These are phyloP conservation scores for Lachnum nothofagi DNA, from an alignment of 2,329 filamentous ascomycete species.

Conservation along the genomic window DNA sequence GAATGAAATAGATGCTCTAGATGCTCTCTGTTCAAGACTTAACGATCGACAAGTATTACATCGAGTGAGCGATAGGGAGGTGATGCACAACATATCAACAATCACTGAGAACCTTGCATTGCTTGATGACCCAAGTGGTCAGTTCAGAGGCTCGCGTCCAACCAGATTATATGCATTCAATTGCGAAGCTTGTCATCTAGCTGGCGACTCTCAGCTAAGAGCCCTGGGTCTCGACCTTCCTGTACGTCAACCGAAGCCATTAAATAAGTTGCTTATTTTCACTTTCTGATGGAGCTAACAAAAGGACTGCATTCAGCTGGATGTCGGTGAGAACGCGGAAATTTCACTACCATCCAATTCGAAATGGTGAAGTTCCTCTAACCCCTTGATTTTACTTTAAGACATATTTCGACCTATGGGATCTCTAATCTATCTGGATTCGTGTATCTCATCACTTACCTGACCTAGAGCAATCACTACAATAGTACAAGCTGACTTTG, in stretches of 20 bases:
- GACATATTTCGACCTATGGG: too few relatives aligned
- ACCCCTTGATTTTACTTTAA: too few relatives aligned
- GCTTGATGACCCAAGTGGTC: slow-evolving; percentile 35
- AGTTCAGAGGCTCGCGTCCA: slow-evolving; percentile 29
- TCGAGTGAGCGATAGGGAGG: slow-evolving; percentile 38
- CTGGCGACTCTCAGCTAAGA: slow-evolving; percentile 35
- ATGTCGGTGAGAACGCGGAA: slow-evolving; percentile 17
- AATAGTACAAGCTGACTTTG: too few relatives aligned
- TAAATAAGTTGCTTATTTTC: too few relatives aligned
- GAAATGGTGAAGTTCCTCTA: slow-evolving; percentile 26
- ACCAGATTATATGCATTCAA: slow-evolving; percentile 35
- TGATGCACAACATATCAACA: slow-evolving; percentile 35
- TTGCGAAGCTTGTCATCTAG: slow-evolving; percentile 35
- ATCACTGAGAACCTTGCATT: slow-evolving; percentile 34
- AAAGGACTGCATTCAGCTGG: slow-evolving; percentile 10
- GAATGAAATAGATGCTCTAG: slow-evolving; percentile 35
- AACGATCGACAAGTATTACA: slow-evolving; percentile 34
- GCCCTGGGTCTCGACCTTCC: slow-evolving; percentile 27
- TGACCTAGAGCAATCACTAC: too few relatives aligned
- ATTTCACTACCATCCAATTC: slow-evolving; percentile 28
- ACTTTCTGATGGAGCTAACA: too few relatives aligned
- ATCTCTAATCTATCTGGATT: too few relatives aligned
- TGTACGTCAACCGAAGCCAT: too few relatives aligned
- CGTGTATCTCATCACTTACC: too few relatives aligned
- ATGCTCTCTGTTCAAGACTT: slow-evolving; percentile 34